phyloP scores from a whole-genome alignment of 2,329 filamentous ascomycete genomes.

The Penicillium freii region DNA sequence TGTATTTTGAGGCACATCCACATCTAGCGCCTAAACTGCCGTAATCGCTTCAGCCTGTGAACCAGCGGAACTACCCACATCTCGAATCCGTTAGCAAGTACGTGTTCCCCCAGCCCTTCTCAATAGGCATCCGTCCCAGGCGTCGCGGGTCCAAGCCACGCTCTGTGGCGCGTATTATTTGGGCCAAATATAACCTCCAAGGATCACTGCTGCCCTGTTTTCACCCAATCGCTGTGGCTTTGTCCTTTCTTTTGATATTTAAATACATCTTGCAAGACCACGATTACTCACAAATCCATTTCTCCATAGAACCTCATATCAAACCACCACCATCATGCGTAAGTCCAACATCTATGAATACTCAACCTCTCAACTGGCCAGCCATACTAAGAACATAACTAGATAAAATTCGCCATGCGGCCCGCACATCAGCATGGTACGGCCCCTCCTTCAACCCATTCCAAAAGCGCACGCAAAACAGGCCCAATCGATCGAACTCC shows the following conservation, averaged over 20 bases:
- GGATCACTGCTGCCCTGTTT: background rate
- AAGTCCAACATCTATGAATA: background rate
- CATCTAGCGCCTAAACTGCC: background rate
- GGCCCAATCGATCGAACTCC: constrained; percentile 22
- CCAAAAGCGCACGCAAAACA: constrained; percentile 35
- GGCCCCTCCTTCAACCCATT: constrained; percentile 44
- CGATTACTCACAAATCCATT: background rate
- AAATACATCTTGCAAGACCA: background rate
- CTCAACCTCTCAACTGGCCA: background rate
- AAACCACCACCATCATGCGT: constrained; percentile 1
- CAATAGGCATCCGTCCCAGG: background rate
- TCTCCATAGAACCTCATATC: background rate
- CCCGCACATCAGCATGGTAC: constrained; percentile 43
- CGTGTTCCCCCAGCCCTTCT: constrained; percentile 1
- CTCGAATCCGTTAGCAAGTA: background rate
- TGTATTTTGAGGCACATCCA: background rate
- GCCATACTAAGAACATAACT: constrained; percentile 6
- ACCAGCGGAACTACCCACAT: background rate
- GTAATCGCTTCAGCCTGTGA: background rate
- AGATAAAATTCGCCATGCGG: constrained; percentile 43
- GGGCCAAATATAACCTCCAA: background rate
- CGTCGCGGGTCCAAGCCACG: constrained; percentile 2
- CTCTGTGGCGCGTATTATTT: background rate
- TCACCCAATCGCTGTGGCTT: background rate
- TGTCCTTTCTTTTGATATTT: background rate